Evolutionary conservation across 75 land plant species (phyloP), one percentile per base, ranked within the genome.

Genomic region (Picea sitchensis): DNA sequence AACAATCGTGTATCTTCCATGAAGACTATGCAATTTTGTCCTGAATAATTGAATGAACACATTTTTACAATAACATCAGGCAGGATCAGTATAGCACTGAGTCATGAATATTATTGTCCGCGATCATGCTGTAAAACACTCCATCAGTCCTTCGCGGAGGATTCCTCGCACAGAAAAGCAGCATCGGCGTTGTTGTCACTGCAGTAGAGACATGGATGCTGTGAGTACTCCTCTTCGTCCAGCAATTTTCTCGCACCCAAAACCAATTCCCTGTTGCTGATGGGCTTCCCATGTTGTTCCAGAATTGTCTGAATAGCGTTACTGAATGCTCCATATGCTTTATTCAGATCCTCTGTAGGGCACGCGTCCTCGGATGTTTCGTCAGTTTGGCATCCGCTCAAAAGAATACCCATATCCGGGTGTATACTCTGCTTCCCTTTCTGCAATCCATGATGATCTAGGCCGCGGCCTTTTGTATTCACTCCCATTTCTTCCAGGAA

Each of bases 201-300:
- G 86, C 95, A 94, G 78, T 96, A 96, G 51, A 96, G 94, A 14
- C 99, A 92, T 3, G 99, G 99, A 0, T 84, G 88, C 86, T 96
- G 99, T 17, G 81, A 84, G 81, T 86, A 96, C 0, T 93, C 90
- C 36, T 92, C 90, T 11, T 41, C 59, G 31, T 62, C 77, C 58
- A 96, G 86, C 67, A 82, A 30, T 65, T 88, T 58, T 75, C 95
- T 82, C 0, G 91, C 93, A 60, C 58, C 86, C 80, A 81, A 15
- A 15, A 91, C 90, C 17, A 96, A 83, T 68, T 96, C 89, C 58
- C 85, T 85, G 79, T 94, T 94, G 1, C 80, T 75, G 6, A 94
- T 60, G 8, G 30, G 41, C 5, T 86, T 84, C 26, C 82, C 86
- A 4, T 83, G 76, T 26, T 86, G 84, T 3, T 65, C 60, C 18